Conservation (phyloP, 2,329 filamentous ascomycete genomes). For the Calonectria montana region DNA sequence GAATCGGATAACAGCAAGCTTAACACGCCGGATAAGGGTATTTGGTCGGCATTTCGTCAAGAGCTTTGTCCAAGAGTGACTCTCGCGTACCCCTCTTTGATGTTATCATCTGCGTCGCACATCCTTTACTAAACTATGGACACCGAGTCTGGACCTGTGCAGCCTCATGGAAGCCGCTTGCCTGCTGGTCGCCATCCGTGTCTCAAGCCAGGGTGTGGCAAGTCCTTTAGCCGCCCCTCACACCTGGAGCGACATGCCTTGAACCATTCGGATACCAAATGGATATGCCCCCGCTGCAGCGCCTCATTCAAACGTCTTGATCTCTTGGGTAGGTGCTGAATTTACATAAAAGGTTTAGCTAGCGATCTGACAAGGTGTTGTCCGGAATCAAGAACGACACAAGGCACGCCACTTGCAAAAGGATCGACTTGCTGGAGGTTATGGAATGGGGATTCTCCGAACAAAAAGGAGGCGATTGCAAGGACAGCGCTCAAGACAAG, state of each 20-base stretch:
- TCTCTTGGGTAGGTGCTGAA: neutral
- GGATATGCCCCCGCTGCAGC: neutral
- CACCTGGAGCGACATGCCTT: conserved; percentile 7
- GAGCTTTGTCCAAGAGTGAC: neutral
- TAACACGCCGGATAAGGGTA: neutral
- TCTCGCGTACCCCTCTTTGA: neutral
- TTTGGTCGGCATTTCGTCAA: neutral
- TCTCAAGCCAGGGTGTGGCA: conserved; percentile 3
- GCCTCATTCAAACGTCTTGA: conserved; percentile 6
- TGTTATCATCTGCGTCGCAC: too few relatives aligned
- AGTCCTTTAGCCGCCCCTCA: conserved; percentile 8
- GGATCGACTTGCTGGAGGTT: neutral
- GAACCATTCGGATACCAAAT: conserved; percentile 9
- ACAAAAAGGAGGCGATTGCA: neutral
- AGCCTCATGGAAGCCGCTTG: neutral
- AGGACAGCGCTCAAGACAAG: neutral
- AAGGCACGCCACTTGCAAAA: neutral
- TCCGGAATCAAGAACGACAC: neutral
- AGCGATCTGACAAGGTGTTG: neutral
- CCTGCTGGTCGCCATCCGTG: neutral
- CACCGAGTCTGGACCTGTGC: neutral
- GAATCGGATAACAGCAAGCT: neutral
- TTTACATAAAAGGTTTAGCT: neutral
- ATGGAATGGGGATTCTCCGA: neutral
- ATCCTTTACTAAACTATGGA: neutral